Evolutionary conservation across 2,329 filamentous ascomycete genomes (phyloP), one percentile per base, ranked within the genome.

Genomic region (Aurifilum marmelostoma): DNA sequence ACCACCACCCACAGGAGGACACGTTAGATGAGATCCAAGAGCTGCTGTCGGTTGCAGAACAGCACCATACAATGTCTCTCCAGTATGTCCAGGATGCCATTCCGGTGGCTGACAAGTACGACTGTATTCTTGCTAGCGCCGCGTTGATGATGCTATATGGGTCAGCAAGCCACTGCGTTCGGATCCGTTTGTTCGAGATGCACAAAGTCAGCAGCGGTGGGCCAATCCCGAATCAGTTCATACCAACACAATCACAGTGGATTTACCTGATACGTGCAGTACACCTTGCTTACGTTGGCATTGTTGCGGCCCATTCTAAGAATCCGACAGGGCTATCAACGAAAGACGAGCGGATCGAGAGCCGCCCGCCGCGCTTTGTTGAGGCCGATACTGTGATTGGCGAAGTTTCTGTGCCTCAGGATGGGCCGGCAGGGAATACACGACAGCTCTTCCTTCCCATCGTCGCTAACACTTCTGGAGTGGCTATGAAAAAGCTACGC

Each of bases 111-210:
- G 73, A 76, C 16, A 73, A 75, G 1, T 81, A 80, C 63, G 78
- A 80, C 64, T 68, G 74, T 63, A 70, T 80, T 1, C 74, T 81
- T 9, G 77, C 79, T 12, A 81, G 81, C 64, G 79, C 80, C 0
- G 77, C 80, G 0, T 70, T 83, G 12, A 83, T 83, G 81, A 79
- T 80, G 3, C 74, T 83, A 32, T 82, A 82, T 24, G 79, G 76
- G 0, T 80, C 77, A 0, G 79, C 77, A 0, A 81, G 76, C 50
- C 80, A 83, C 50, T 75, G 72, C 16, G 72, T 79, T 11, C 77
- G 80, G 1, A 78, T 82, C 2, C 75, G 75, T 27, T 71, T 82
- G 4, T 73, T 76, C 0, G 73, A 74, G 24, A 71, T 71, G 5
- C 74, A 76, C 18, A 72, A 71, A 18, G 52, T 60, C 1, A 47